phyloP scores from a whole-genome alignment of 2,329 filamentous ascomycete genomes.

The Elsinoe perseae region DNA sequence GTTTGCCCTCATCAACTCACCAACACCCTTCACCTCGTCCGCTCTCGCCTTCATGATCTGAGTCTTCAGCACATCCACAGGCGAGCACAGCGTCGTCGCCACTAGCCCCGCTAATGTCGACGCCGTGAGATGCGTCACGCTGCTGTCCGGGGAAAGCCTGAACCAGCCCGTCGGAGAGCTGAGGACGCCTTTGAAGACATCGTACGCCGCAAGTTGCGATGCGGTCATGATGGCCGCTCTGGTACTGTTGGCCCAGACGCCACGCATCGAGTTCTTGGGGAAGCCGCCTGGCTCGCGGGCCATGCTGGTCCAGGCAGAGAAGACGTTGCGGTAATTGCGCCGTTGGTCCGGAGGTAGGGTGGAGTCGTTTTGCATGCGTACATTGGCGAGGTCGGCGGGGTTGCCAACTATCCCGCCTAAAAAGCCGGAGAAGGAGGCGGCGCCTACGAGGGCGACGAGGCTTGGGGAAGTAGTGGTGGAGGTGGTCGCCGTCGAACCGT shows the following conservation, averaged over 20 bases:
- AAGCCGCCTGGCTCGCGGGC: conserved; percentile 66
- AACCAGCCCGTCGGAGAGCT: conserved; percentile 57
- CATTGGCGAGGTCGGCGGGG: conserved; percentile 91
- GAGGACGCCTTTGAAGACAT: conserved; percentile 67
- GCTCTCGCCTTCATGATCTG: conserved; percentile 66
- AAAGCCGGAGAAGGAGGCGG: conserved; percentile 78
- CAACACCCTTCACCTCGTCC: conserved; percentile 46
- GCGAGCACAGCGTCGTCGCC: conserved; percentile 75
- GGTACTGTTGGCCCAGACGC: conserved; percentile 73
- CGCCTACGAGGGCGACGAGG: conserved; percentile 55
- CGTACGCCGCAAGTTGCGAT: conserved; percentile 75
- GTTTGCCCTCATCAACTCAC: conserved; percentile 57
- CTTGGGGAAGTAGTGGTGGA: conserved; percentile 54
- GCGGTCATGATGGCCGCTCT: conserved; percentile 84
- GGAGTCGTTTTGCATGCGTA: conserved; percentile 93
- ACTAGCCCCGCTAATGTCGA: conserved; percentile 73
- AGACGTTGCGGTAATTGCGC: conserved; percentile 80
- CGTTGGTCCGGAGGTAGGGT: conserved; percentile 65
- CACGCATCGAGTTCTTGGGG: conserved; percentile 66
- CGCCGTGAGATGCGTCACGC: conserved; percentile 71
- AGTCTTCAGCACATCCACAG: conserved; percentile 85
- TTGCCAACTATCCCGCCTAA: conserved; percentile 86
- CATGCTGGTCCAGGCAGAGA: conserved; percentile 83
- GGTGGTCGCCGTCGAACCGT: too few relatives aligned
- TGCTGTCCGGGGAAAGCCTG: conserved; percentile 42